phyloP scores from a whole-genome alignment of 176 grass and related monocot species.

The Areca catechu region DNA sequence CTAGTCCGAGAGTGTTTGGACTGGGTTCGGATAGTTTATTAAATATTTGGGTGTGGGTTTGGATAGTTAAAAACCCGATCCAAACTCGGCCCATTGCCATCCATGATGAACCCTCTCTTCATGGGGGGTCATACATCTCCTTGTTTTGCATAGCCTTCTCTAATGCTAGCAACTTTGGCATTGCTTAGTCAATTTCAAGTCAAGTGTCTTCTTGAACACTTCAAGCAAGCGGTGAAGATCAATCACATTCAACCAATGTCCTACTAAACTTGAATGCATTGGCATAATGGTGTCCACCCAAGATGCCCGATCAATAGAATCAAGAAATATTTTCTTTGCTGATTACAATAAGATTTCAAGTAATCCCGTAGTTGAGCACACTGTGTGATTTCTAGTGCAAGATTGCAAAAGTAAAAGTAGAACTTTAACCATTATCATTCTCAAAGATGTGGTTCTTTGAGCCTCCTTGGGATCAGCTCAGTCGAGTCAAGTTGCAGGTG shows the following conservation, averaged over 20 bases:
- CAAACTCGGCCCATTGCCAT: too few relatives aligned
- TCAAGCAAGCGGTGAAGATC: constrained; percentile 71
- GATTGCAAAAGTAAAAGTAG: constrained; percentile 45
- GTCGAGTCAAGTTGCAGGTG: constrained; percentile 26
- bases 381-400: constrained; percentile 74
- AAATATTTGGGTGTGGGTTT: too few relatives aligned
- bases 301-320: constrained; percentile 21
- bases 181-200: constrained; percentile 51
- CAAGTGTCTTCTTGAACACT: constrained; percentile 55
- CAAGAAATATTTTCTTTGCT: constrained; percentile 49
- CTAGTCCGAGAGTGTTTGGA: too few relatives aligned
- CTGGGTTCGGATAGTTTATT: too few relatives aligned
- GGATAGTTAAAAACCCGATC: too few relatives aligned
- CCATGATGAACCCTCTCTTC: constrained; percentile 40
- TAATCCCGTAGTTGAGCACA: constrained; percentile 77
- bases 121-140: constrained; percentile 51
- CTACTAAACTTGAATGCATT: constrained; percentile 73
- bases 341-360: constrained; percentile 47
- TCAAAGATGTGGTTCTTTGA: constrained; percentile 43
- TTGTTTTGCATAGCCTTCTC: constrained; percentile 67
- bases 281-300: constrained; percentile 54
- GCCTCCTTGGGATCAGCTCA: constrained; percentile 60
- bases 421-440: constrained; percentile 51
- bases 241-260: constrained; percentile 52
- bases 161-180: constrained; percentile 37